Conservation (phyloP, 768 basidiomycete species). For the Psilocybe subaeruginosa region DNA sequence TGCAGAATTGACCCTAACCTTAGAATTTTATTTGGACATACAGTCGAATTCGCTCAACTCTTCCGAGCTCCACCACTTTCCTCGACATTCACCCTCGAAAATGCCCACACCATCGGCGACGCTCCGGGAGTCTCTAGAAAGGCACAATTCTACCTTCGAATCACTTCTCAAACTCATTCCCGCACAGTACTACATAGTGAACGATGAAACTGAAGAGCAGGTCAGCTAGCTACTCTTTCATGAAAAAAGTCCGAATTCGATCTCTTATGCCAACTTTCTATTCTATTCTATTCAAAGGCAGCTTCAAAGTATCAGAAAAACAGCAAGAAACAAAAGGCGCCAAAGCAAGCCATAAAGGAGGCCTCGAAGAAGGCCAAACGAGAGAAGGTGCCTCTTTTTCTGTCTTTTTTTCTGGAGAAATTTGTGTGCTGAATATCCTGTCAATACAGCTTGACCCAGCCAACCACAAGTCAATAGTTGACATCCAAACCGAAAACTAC, state of each 20-base stretch:
- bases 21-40: constrained; percentile 3
- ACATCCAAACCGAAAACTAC: constrained; percentile 67
- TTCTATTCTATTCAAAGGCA: constrained; percentile 32
- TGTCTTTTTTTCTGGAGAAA: neutral
- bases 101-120: constrained; percentile 54
- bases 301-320: constrained; percentile 82
- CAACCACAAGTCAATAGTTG: constrained; percentile 76
- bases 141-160: constrained; percentile 88
- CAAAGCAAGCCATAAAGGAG: constrained; percentile 88
- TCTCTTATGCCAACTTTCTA: neutral
- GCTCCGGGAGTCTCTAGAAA: constrained; percentile 69
- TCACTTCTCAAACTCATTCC: constrained; percentile 84
- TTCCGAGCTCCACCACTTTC: constrained; percentile 5
- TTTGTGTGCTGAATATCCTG: constrained; percentile 7
- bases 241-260: neutral
- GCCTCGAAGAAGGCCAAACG: constrained; percentile 86
- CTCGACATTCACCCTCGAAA: constrained; percentile 9
- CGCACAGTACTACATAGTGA: constrained; percentile 82
- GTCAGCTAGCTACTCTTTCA: constrained; percentile 34
- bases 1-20: constrained; percentile 17
- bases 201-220: constrained; percentile 69
- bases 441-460: constrained; percentile 82
- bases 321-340: constrained; percentile 82
- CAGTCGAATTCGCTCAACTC: neutral
- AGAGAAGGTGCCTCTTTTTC: constrained; percentile 64